Evolutionary conservation across 805 yeast species (phyloP).

Genomic region (Cyberlindnera samutprakarnensis): DNA sequence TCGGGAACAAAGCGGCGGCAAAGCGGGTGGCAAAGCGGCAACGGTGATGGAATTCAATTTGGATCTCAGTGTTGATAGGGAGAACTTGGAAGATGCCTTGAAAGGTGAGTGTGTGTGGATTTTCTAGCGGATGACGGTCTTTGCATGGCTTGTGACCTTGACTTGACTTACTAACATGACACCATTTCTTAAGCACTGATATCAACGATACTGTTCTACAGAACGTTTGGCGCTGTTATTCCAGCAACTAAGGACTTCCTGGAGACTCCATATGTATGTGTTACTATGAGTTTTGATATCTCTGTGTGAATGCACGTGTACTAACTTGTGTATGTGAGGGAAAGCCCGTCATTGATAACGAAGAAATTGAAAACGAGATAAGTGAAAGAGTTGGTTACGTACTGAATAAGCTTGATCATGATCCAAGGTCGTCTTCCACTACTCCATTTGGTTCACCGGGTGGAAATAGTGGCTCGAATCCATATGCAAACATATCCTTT

Average conservation of each 20-base stretch:
- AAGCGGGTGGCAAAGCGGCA: too few species aligned
- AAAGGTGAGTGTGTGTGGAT: slow-evolving; percentile 42
- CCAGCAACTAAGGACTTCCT: slow-evolving; percentile 51
- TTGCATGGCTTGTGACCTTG: background rate
- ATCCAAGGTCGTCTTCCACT: slow-evolving; percentile 10
- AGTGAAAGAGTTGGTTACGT: background rate
- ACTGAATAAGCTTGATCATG: background rate
- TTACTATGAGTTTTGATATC: slow-evolving; percentile 3
- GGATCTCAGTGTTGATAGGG: slow-evolving; percentile 42
- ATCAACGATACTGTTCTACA: slow-evolving; percentile 60
- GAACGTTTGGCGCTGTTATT: slow-evolving; percentile 57
- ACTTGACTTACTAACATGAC: slow-evolving; percentile 2
- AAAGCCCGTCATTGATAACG: background rate
- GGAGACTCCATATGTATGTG: slow-evolving; percentile 42
- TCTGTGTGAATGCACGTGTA: slow-evolving; percentile 4
- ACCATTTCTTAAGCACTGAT: slow-evolving; percentile 51
- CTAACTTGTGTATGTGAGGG: too few species aligned
- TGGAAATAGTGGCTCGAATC: too few species aligned
- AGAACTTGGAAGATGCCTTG: slow-evolving; percentile 46
- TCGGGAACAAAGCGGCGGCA: too few species aligned
- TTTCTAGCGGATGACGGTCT: too few species aligned
- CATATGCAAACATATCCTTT: slow-evolving; percentile 14
- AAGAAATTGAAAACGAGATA: background rate
- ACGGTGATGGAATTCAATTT: slow-evolving; percentile 34
- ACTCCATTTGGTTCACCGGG: slow-evolving; percentile 21